Conservation (phyloP, 768 basidiomycete genomes). For the Cystoderma amianthinum region DNA sequence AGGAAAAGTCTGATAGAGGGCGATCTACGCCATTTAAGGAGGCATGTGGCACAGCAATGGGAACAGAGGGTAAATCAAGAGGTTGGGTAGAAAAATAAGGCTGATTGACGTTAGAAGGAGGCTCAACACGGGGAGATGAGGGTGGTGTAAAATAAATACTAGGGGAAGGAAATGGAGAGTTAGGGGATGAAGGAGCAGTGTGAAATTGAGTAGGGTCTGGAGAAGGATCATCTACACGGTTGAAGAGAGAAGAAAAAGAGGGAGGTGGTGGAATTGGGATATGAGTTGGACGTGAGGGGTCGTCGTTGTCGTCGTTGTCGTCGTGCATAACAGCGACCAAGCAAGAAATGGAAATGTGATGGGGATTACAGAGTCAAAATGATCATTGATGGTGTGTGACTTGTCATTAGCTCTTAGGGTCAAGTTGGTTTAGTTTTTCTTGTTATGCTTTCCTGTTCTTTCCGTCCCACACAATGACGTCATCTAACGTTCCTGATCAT, state of each 20-base stretch:
- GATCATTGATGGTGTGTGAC: too few relatives aligned
- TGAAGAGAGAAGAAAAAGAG: conserved; percentile 21
- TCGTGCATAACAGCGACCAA: too few relatives aligned
- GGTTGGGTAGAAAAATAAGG: conserved; percentile 12
- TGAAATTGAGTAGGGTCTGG: conserved; percentile 22
- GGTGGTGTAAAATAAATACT: conserved; percentile 28
- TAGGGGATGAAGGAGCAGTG: conserved; percentile 37
- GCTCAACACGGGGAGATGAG: conserved; percentile 26
- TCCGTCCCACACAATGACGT: conserved; percentile 23
- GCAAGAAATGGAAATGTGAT: too few relatives aligned
- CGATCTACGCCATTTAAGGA: not conserved
- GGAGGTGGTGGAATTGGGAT: conserved; percentile 28
- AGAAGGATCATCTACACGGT: conserved; percentile 22
- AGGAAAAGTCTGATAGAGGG: conserved; percentile 5
- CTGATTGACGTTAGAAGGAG: conserved; percentile 19
- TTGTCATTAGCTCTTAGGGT: too few relatives aligned
- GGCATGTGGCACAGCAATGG: conserved; percentile 5
- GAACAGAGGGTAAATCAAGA: conserved; percentile 11
- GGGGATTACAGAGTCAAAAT: too few relatives aligned
- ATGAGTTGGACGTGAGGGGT: conserved; percentile 15
- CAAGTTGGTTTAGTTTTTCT: not conserved
- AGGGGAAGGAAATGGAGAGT: conserved; percentile 29
- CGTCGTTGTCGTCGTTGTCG: not conserved
- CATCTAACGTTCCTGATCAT: conserved; percentile 13
- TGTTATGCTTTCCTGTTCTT: not conserved